phyloP scores from a whole-genome alignment of 768 basidiomycete genomes.

The Rhodotorula taiwanensis region DNA sequence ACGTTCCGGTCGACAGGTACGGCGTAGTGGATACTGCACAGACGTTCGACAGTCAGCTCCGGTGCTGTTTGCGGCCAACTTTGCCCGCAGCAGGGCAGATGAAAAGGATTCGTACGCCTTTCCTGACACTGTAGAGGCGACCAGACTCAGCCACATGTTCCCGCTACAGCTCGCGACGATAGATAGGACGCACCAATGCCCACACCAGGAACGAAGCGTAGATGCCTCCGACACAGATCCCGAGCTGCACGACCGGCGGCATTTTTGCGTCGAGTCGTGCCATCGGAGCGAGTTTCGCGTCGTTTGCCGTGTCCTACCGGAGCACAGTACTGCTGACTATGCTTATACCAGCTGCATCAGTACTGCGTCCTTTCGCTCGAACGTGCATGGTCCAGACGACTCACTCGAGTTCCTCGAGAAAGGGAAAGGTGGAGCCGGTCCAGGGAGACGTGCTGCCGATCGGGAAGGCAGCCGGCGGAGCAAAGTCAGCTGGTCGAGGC shows the following conservation, averaged over 20 bases:
- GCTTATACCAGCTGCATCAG: no score
- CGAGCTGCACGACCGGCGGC: slow-evolving; percentile 44
- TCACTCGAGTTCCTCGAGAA: no score
- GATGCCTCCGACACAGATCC: slow-evolving; percentile 73
- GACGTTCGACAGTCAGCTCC: background rate
- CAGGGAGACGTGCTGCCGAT: no score
- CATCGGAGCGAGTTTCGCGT: no score
- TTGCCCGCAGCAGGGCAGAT: background rate
- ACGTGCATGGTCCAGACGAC: no score
- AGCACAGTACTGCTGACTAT: no score
- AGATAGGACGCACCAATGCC: slow-evolving; percentile 35
- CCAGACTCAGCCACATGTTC: slow-evolving; percentile 47
- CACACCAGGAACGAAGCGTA: slow-evolving; percentile 86
- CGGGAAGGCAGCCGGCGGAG: no score
- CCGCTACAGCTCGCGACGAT: slow-evolving; percentile 10
- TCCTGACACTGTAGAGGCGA: slow-evolving; percentile 67
- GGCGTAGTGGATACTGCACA: slow-evolving; percentile 36
- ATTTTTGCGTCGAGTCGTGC: background rate
- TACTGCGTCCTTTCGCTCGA: no score
- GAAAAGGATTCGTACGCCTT: slow-evolving; percentile 55
- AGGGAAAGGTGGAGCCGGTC: no score
- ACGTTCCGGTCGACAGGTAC: slow-evolving; percentile 45
- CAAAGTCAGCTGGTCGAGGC: no score
- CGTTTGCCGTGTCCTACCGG: no score
- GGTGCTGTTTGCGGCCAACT: no score